A percentile compares a stretch with the other conserved stretches of the same genome.
Conservation (phyloP, 1,284 basidiomycete genomes). For the Inonotus obliquus region DNA sequence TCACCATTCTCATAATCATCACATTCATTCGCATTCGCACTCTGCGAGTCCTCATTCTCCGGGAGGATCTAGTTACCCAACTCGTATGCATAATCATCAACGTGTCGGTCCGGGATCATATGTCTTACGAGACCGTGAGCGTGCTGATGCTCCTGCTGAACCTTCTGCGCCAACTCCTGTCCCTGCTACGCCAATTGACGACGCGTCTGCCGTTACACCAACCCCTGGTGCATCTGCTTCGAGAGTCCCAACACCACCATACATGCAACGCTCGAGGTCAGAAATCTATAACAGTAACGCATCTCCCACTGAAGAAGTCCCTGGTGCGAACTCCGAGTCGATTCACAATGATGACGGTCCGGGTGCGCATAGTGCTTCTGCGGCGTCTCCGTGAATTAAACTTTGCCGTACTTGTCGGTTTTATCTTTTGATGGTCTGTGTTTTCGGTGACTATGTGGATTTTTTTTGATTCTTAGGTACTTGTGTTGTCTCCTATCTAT, state of each 20-base stretch:
- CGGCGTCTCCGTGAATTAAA: neutral
- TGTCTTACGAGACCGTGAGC: slow-evolving; percentile 34
- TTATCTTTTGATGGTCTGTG: neutral
- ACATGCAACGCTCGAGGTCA: neutral
- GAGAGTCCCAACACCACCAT: slow-evolving; percentile 15
- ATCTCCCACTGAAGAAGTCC: neutral
- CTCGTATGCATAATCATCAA: slow-evolving; percentile 57
- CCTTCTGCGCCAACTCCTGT: slow-evolving; percentile 22
- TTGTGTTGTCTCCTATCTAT: neutral
- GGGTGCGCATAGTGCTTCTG: neutral
- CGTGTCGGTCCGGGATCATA: slow-evolving; percentile 58
- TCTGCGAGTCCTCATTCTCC: slow-evolving; percentile 15
- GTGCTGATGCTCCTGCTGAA: slow-evolving; percentile 23
- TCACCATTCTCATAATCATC: slow-evolving; percentile 23
- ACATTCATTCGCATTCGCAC: slow-evolving; percentile 32
- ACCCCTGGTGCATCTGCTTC: neutral
- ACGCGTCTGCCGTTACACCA: neutral
- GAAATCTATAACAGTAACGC: neutral
- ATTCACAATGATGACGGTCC: neutral
- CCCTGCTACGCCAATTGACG: neutral
- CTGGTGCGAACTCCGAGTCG: neutral
- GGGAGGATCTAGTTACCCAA: slow-evolving; percentile 21
- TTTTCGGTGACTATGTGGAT: neutral
- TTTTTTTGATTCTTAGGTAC: neutral
- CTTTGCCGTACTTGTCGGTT: neutral